Conservation (phyloP, 139 green algal species). For the Gonium pectorale region DNA sequence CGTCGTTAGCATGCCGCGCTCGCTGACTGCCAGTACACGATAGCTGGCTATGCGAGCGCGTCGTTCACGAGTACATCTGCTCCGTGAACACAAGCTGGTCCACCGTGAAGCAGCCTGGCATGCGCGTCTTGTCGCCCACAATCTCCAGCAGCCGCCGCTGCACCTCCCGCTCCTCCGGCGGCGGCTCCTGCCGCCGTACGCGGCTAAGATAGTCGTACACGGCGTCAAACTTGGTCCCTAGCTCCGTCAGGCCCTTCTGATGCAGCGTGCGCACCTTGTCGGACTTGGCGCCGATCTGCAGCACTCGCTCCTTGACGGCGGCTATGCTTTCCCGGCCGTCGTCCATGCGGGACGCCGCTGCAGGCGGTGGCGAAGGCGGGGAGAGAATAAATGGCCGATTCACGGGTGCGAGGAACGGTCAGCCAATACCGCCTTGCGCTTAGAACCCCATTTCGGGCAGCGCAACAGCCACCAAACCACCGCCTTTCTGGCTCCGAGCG, state of each 20-base stretch:
- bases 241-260: slow-evolving; percentile 4
- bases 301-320: slow-evolving; percentile 28
- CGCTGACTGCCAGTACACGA: neutral
- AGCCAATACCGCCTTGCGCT: too few species aligned
- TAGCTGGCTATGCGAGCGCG: neutral
- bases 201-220: slow-evolving; percentile 54
- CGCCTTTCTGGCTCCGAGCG: too few species aligned
- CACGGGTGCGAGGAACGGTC: too few species aligned
- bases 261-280: slow-evolving; percentile 34
- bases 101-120: slow-evolving; percentile 62
- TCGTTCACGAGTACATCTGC: slow-evolving; percentile 44
- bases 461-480: too few species aligned
- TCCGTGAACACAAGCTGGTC: slow-evolving; percentile 74
- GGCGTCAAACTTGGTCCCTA: slow-evolving; percentile 29
- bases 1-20: too few species aligned
- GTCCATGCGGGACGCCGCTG: slow-evolving; percentile 26
- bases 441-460: too few species aligned
- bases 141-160: slow-evolving; percentile 59
- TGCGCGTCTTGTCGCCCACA: slow-evolving; percentile 53
- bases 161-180: slow-evolving; percentile 38
- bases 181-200: slow-evolving; percentile 16
- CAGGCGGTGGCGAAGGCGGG: neutral
- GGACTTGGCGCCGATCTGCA: slow-evolving; percentile 20
- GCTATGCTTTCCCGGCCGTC: slow-evolving; percentile 43
- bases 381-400: too few species aligned